Conservation (phyloP, 768 basidiomycete species). For the Porphyrellus cyaneotinctus region DNA sequence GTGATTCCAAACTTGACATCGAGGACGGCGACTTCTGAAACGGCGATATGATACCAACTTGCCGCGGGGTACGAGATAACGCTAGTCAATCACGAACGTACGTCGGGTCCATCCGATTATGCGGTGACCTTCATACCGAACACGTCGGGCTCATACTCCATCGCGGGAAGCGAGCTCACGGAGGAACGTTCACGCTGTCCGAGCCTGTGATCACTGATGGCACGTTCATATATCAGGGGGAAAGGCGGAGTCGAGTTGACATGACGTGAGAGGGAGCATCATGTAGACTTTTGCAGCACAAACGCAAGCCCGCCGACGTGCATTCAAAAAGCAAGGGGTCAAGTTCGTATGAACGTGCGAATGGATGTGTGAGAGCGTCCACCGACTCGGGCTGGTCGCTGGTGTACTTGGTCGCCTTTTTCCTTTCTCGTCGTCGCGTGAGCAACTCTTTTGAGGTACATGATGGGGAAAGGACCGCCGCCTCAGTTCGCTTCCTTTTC, state of each 20-base stretch:
- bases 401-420: not conserved
- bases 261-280: conserved; percentile 1
- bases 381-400: not conserved
- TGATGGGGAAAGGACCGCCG: not conserved
- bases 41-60: no score
- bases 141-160: no score
- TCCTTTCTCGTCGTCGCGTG: not conserved
- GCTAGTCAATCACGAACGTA: no score
- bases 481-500: conserved; percentile 3
- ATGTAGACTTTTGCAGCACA: not conserved
- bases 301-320: not conserved
- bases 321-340: not conserved
- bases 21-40: no score
- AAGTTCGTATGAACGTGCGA: conserved; percentile 3
- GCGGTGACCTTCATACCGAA: no score
- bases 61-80: no score
- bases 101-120: no score
- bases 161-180: no score
- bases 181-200: no score
- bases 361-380: not conserved
- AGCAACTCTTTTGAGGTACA: not conserved
- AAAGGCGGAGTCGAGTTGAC: not conserved
- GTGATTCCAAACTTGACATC: no score
- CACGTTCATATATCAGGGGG: no score
- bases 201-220: no score